Evolutionary conservation across 2,329 filamentous ascomycete genomes (phyloP).

Genomic region (Ophiostoma angusticollis): DNA sequence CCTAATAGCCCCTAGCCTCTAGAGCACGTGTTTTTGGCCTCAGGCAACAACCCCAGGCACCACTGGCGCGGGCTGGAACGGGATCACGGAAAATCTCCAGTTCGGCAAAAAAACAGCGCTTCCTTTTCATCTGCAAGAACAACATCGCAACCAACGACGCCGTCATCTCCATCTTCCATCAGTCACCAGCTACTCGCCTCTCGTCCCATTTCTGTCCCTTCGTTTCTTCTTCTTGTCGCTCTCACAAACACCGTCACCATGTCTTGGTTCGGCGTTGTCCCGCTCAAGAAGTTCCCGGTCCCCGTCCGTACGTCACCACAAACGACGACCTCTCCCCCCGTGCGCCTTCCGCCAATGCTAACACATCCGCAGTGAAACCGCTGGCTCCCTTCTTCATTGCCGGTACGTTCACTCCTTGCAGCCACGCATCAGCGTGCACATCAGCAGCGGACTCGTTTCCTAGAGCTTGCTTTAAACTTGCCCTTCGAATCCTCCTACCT

Average conservation of each 20-base stretch:
- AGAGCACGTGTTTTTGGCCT: no score
- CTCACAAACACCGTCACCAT: slow-evolving; percentile 39
- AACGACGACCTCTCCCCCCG: neutral
- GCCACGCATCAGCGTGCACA: no score
- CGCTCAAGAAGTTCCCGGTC: slow-evolving; percentile 67
- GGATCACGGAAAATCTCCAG: slow-evolving; percentile 1
- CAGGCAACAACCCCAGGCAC: slow-evolving; percentile 2
- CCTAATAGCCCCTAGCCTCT: no score
- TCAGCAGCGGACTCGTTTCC: no score
- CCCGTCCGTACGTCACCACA: slow-evolving; percentile 54
- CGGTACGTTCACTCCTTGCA: slow-evolving; percentile 49
- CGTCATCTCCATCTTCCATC: neutral
- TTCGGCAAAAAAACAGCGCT: slow-evolving; percentile 1
- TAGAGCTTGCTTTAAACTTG: no score
- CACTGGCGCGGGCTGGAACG: slow-evolving; percentile 3
- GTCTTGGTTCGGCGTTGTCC: slow-evolving; percentile 56
- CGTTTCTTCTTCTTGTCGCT: neutral
- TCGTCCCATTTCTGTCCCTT: no score
- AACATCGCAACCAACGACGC: neutral
- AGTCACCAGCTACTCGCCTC: slow-evolving; percentile 19
- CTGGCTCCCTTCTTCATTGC: slow-evolving; percentile 90
- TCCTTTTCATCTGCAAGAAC: no score
- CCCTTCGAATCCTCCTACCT: no score
- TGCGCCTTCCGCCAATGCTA: neutral
- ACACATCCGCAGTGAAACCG: slow-evolving; percentile 54